Base-by-base conservation (phyloP, 345 rosid genomes). In the Melaleuca alternifolia region DNA sequence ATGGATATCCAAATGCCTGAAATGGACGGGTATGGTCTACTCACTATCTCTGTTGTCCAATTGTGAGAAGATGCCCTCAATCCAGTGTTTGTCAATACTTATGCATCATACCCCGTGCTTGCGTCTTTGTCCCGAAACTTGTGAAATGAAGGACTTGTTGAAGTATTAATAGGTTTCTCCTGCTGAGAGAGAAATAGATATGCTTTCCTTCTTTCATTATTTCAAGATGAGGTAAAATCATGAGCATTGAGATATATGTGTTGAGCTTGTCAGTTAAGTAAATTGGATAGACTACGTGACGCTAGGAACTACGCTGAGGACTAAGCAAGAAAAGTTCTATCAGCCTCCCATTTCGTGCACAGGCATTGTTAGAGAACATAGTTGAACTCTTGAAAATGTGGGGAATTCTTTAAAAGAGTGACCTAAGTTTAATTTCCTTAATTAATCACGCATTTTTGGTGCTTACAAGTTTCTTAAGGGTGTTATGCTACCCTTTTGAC, bases 1-100 rank as follows among this genome's bases (percentile, higher is more conserved):
- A 97, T 97, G 99, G 99, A 97, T 84, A 96, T 97, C 86, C 99
- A 97, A 88, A 97, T 97, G 99, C 99, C 99, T 6, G 99, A 95
- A 87, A 97, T 97, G 99, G 99, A 97, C 84, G 99, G 99, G 99
- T 97, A 91, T 86, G 94, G 53, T 50, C 28, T 75, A 5, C 23
- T 52, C 48, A 37, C 81, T 16, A 28, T 76, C 26, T 44, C 65
- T 65, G 50, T 44, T 48, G 82, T 5, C 28, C 52, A 59, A 18
- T 85, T 83, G 54, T 53, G 33, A 75, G 51, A 30, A 26, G 85
- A 83, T 57, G 77, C 76, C 14, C 33, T 54, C 61, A 14, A 37
- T 50, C 37, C 23, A 37, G 85, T 10, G 6, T 79, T 77, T 21
- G 9, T 50, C 57, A 14, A 18, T 81, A 41, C 51, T 16, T 83